phyloP scores from a whole-genome alignment of 768 basidiomycete species.

The Roridomyces roridus region DNA sequence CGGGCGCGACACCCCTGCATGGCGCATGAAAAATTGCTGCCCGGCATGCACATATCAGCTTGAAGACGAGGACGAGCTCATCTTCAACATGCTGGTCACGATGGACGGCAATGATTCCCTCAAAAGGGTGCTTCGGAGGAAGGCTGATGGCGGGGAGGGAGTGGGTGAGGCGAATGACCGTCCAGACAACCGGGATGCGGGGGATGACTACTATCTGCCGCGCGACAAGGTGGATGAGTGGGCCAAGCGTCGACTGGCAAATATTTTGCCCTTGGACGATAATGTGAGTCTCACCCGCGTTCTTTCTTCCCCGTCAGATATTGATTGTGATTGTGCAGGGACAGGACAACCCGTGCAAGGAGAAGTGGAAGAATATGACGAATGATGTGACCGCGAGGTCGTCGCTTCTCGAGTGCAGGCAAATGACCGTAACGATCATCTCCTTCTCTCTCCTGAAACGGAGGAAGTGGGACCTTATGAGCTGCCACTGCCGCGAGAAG shows the following conservation, averaged over 20 bases:
- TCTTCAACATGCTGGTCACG: constrained; percentile 24
- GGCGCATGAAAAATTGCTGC: constrained; percentile 32
- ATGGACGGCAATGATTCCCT: constrained; percentile 35
- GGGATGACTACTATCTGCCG: constrained; percentile 9
- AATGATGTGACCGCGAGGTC: not conserved
- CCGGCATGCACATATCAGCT: constrained; percentile 33
- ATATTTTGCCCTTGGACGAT: not conserved
- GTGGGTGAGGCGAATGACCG: constrained; percentile 7
- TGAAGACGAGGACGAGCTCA: constrained; percentile 27
- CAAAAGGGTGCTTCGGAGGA: constrained; percentile 19
- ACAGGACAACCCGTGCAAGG: constrained; percentile 18
- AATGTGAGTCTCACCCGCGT: not conserved
- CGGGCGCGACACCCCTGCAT: constrained; percentile 22
- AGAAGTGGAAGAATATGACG: constrained; percentile 23
- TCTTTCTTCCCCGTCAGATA: not conserved
- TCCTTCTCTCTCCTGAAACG: constrained; percentile 93
- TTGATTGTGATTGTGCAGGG: not conserved
- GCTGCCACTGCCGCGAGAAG: constrained; percentile 91
- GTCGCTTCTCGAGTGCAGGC: constrained; percentile 89
- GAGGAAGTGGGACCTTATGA: constrained; percentile 98
- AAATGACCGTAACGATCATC: constrained; percentile 96
- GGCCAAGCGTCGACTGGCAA: constrained; percentile 6
- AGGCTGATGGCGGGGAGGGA: constrained; percentile 3
- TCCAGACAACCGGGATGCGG: constrained; percentile 3
- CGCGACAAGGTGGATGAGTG: constrained; percentile 20